Evolutionary conservation across 192 early-diverging fungal species (phyloP), one percentile per base, ranked within the genome.

Genomic region (Rhizoclosmatium sp.): DNA sequence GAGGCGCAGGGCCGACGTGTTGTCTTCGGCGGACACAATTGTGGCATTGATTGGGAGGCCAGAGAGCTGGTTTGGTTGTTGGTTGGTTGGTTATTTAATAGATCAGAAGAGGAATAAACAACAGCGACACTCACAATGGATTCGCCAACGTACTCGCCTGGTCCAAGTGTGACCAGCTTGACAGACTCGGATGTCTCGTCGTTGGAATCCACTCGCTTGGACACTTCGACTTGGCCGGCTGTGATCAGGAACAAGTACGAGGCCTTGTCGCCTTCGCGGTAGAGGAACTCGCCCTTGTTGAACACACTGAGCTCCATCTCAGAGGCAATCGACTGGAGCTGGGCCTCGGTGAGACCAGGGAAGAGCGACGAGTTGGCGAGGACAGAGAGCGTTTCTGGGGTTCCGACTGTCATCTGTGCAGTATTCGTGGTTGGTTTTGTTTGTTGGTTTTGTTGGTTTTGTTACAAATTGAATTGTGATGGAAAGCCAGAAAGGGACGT

Each of bases 71-170:
- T 12, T 54, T 16, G 51, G 16, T 54, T 54, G 51, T 31, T 31
- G 31, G 48, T 62, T 60, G 41, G 9, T 39, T 19, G 14, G 42
- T 70, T 70, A 1, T 0, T 73, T 21, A 54, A 1, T 7, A 21
- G 61, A 60, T 31, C n/a, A 45, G 31, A 47, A 76, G 1, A 59
- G 47, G 12, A 23, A 71, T 40, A 60, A 46, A 3, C 51, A 19
- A 44, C 7, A 23, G 10, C 40, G 16, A 10, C 23, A 72, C 80
- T 58, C 58, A 81, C 80, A 2, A 81, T 70, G 72, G 23, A 40
- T 44, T 76, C 80, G 45, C 80, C 80, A 42, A 75, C 40, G 40
- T 76, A 75, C 14, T 81, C 80, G 47, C 80, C 73, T 12, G 68
- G 39, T 3, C 41, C 23, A 45, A 81, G 69, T 4, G 80, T 59